Base-by-base conservation (phyloP, 305 asterid species). In the Fraxinus baroniana region DNA sequence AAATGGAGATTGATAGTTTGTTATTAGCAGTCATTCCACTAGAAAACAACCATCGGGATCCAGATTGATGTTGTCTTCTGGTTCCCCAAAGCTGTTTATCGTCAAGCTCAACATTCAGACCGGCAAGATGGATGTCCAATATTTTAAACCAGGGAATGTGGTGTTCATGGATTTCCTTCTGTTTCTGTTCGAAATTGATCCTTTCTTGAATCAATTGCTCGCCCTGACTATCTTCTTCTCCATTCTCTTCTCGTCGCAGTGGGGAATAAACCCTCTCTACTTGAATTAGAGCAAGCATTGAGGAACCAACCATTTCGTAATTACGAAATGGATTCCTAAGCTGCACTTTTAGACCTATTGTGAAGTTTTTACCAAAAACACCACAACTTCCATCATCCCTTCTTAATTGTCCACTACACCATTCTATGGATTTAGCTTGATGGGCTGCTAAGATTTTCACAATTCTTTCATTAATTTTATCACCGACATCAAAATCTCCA, bases 261-360 rank as follows among this genome's bases (percentile, higher is more conserved):
- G 79, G 88, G 7, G 71, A 73, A 80, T 18, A 84, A 70, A 80
- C 78, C 85, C 90, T 86, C 85, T 92, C 90, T 8, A 89, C 93
- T 78, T 88, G 88, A 81, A 87, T 57, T 78, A 93, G 87, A 83
- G 91, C 94, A 79, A 93, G 95, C 97, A 95, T 91, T 1, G 94
- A 76, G 79, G 86, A 72, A 13, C 95, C 98, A 73, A 95, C 97
- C 86, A 62, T 87, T 86, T 93, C 97, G 74, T 86, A 87, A 85
- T 92, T 85, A 41, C 94, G 92, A 44, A 89, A 76, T 46, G 98
- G 98, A 79, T 93, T 95, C 89, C 98, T 89, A 78, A 95, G 97
- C 89, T 91, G 98, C 89, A 92, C 89, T 81, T 90, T 91, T 55
- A 93, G 83, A 83, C 90, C 91, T 86, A 94, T 85, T 0, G 82